phyloP scores from a whole-genome alignment of 1,284 basidiomycete species.

The Mixia osmundae region DNA sequence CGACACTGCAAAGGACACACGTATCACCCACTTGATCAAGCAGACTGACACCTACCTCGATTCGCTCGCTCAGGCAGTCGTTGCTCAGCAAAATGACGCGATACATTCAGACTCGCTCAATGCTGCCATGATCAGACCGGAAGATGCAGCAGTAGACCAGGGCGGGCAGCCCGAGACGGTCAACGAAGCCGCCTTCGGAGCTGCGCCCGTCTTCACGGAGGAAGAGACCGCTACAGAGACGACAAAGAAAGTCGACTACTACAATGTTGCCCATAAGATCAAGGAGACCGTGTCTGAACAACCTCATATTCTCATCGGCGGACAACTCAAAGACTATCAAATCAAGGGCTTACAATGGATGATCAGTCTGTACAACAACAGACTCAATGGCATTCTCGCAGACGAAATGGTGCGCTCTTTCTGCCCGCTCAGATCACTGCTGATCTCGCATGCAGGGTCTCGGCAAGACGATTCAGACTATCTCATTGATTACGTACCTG shows the following conservation, averaged over 20 bases:
- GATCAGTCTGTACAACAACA: constrained; percentile 74
- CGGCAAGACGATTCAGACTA: constrained; percentile 43
- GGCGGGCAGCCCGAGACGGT: constrained; percentile 4
- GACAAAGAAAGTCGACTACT: constrained; percentile 76
- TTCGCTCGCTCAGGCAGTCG: constrained; percentile 78
- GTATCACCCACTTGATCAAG: constrained; percentile 83
- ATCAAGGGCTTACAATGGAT: constrained; percentile 93
- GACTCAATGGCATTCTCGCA: constrained; percentile 72
- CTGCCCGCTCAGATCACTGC: constrained; percentile 3
- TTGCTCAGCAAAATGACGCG: constrained; percentile 74
- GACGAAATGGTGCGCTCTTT: constrained; percentile 26
- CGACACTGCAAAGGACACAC: constrained; percentile 96
- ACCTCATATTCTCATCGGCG: constrained; percentile 56
- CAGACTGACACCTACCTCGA: constrained; percentile 93
- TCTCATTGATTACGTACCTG: constrained; percentile 85
- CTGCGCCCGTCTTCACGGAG: constrained; percentile 25
- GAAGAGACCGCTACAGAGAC: constrained; percentile 34
- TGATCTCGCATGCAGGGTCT: constrained; percentile 20
- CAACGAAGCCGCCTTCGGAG: constrained; percentile 19
- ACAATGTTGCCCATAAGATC: constrained; percentile 81
- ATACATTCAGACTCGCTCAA: constrained; percentile 22
- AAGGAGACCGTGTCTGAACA: constrained; percentile 71
- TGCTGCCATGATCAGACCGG: constrained; percentile 20
- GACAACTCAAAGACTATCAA: constrained; percentile 48
- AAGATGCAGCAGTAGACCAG: constrained; percentile 26